Evolutionary conservation across 2,329 filamentous ascomycete genomes (phyloP), one percentile per base, ranked within the genome.

Genomic region (Tolypocladium guangdongense): DNA sequence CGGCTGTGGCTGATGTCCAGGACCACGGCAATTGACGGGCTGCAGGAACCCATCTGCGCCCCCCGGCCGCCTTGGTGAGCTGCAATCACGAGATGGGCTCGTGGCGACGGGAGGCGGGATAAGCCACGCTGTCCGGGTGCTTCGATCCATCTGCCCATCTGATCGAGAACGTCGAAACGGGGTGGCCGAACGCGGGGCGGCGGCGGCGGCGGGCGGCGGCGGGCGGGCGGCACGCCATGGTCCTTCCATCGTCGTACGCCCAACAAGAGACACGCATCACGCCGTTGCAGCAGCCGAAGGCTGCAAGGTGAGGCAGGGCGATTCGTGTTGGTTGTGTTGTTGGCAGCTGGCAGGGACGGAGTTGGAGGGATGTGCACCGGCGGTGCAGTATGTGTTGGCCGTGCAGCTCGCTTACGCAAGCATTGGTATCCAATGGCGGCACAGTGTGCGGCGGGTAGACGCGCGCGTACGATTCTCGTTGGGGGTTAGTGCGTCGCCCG

Each of bases 371-470:
- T 38, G 47, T 24, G 30, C 27, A 4, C 4, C 24, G 58, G 53
- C 6, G n/a, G n/a, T 12, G 35, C 12, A 36, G 39, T 52, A 56
- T 66, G 64, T 56, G 63, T 55, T 66, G 65, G 64, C 63, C 59
- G 52, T 58, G 56, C 59, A 57, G 55, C 59, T 66, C 65, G 64
- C 60, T 63, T 66, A 58, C 56, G 56, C 57, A 56, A 58, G 55
- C 58, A 52, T 59, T 62, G 62, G 62, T 64, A 60, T 55, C 65
- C 64, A 67, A 67, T 67, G 49, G 52, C 54, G 59, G 53, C 38
- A 49, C 55, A 50, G 52, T 49, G 55, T 52, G 54, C 54, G 54
- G 54, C 53, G 53, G 50, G 55, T 64, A 66, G 57, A 67, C 64
- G 65, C 65, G 65, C 65, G 64, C 63, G 60, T 59, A 57, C 54